Percentiles rank a stretch among this genome's conserved stretches.
Conservation (phyloP, 768 basidiomycete species). For the Fomitopsis serialis region DNA sequence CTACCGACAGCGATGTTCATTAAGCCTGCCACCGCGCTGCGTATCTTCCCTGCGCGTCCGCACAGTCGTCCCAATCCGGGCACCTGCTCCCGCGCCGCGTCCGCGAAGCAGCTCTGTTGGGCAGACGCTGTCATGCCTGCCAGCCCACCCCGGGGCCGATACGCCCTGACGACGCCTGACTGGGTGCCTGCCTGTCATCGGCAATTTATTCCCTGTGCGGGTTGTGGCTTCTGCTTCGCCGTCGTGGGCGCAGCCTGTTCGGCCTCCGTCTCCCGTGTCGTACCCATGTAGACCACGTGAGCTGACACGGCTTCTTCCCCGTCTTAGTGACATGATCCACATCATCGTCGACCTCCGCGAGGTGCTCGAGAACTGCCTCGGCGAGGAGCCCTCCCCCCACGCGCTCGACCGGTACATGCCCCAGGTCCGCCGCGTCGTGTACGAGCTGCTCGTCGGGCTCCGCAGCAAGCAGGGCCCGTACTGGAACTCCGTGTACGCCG, state of each 20-base stretch:
- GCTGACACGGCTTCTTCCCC: constrained; percentile 2
- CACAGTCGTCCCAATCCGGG: no score
- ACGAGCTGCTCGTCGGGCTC: constrained; percentile 35
- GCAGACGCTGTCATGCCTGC: not conserved
- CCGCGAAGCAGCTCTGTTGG: no score
- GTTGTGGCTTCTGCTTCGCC: not conserved
- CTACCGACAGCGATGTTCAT: no score
- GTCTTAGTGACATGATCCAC: constrained; percentile 33
- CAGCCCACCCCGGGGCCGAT: not conserved
- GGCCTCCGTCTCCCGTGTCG: not conserved
- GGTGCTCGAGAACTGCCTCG: constrained; percentile 39
- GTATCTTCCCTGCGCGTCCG: no score
- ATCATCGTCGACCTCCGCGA: constrained; percentile 33
- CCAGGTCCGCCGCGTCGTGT: constrained; percentile 29
- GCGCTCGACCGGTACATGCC: constrained; percentile 34
- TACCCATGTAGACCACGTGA: no score
- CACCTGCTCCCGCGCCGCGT: no score
- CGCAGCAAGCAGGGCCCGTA: constrained; percentile 38
- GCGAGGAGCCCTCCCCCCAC: constrained; percentile 32
- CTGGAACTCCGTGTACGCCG: constrained; percentile 19
- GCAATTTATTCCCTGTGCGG: not conserved
- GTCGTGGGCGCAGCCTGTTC: not conserved
- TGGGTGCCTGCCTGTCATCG: not conserved
- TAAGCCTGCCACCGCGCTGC: no score
- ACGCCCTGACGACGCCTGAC: not conserved